Evolutionary conservation across 768 basidiomycete species (phyloP).

Genomic region (Rubroboletus satanas): DNA sequence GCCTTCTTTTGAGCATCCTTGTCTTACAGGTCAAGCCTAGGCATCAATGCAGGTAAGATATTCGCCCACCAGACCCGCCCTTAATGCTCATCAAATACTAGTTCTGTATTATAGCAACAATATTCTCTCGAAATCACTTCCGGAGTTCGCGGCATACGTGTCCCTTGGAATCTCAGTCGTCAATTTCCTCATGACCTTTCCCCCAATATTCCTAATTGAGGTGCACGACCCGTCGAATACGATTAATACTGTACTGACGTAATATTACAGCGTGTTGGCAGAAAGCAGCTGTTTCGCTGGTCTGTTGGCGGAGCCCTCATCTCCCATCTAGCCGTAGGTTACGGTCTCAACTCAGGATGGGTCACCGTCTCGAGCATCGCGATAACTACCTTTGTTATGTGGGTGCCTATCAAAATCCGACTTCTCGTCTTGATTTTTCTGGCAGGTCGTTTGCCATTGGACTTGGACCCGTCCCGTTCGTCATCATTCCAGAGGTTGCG

Average conservation of each 20-base stretch:
- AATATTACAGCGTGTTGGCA: slow-evolving; percentile 58
- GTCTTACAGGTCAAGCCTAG: slow-evolving; percentile 33
- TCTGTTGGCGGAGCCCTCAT: slow-evolving; percentile 65
- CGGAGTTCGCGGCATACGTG: slow-evolving; percentile 74
- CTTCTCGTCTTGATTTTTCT: slow-evolving; percentile 1
- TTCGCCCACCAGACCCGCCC: background rate
- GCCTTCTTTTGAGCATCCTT: background rate
- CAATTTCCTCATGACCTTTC: slow-evolving; percentile 73
- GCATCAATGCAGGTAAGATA: slow-evolving; percentile 68
- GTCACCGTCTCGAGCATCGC: slow-evolving; percentile 65
- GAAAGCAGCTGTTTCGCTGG: slow-evolving; percentile 60
- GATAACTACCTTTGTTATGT: slow-evolving; percentile 81
- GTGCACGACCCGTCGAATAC: slow-evolving; percentile 34
- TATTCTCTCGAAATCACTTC: slow-evolving; percentile 77
- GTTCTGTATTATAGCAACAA: slow-evolving; percentile 91
- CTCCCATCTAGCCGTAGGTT: slow-evolving; percentile 65
- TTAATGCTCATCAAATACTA: slow-evolving; percentile 23
- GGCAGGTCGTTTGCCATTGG: slow-evolving; percentile 82
- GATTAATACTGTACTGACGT: slow-evolving; percentile 1
- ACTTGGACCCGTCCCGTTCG: slow-evolving; percentile 88
- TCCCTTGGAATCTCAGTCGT: slow-evolving; percentile 82
- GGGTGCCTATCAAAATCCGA: slow-evolving; percentile 23
- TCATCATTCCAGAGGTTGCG: slow-evolving; percentile 88
- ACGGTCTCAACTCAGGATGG: slow-evolving; percentile 60
- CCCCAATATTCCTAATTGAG: slow-evolving; percentile 84